Conservation (phyloP, 179 eudicot genomes). For the Spinacia oleracea region DNA sequence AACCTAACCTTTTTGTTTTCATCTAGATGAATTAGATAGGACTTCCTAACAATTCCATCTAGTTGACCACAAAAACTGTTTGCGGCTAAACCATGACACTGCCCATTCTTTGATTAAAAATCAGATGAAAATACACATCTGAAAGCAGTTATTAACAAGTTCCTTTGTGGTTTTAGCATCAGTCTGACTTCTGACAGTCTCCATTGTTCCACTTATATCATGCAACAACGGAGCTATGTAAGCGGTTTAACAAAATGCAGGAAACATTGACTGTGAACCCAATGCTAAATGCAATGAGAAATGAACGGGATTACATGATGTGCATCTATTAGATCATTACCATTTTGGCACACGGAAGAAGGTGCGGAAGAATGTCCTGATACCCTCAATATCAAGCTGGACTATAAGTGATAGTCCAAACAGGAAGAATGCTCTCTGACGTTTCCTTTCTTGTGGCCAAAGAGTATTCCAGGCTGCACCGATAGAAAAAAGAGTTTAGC, state of each 20-base stretch:
- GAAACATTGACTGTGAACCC: not conserved
- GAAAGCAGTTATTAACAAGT: not conserved
- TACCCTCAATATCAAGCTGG: conserved; percentile 90
- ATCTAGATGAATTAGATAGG: not conserved
- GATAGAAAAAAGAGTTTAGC: not conserved
- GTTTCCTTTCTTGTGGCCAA: conserved; percentile 95
- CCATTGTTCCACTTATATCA: not conserved
- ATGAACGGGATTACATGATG: not conserved
- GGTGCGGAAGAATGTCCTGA: conserved; percentile 74
- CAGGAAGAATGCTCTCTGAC: conserved; percentile 89
- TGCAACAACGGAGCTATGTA: not conserved
- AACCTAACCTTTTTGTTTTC: not conserved
- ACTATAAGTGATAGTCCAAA: conserved; percentile 90
- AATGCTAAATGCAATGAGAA: conserved; percentile 14
- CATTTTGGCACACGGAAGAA: conserved; percentile 88
- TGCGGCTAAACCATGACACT: not conserved
- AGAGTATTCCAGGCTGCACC: conserved; percentile 87
- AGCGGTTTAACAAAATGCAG: not conserved
- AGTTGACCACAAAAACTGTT: too few species aligned
- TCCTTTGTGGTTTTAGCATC: not conserved
- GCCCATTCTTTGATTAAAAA: not conserved
- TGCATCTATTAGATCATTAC: conserved; percentile 30
- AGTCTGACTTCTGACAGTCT: too few species aligned
- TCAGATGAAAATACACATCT: not conserved
- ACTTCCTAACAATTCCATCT: not conserved